These are phyloP conservation scores for Paramecium pentaurelia DNA, from an alignment of 73 alveolate genomes.

Conservation along the genomic window DNA sequence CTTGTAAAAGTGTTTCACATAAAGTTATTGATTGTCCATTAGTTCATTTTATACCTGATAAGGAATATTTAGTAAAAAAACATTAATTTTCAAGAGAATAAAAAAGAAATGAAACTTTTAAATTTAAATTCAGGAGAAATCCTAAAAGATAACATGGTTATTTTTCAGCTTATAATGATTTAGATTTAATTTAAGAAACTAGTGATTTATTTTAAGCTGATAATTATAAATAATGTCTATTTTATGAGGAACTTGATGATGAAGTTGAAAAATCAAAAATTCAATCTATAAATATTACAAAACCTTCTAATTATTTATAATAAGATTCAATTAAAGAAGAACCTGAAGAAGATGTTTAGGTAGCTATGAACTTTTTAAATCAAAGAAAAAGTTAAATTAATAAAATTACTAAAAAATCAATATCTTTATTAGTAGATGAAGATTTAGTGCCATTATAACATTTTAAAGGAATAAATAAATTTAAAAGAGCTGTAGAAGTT, in stretches of 20 bases:
- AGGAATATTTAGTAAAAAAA: background rate
- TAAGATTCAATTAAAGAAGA: background rate
- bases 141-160: background rate
- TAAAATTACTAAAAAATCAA: background rate
- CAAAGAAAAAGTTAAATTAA: background rate
- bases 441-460: background rate
- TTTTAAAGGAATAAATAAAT: background rate
- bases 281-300: background rate
- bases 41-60: constrained; percentile 37
- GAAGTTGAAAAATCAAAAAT: background rate
- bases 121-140: background rate
- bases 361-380: background rate
- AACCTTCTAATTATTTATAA: background rate
- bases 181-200: background rate
- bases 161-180: background rate
- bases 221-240: background rate
- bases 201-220: background rate
- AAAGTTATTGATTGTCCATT: constrained; percentile 41
- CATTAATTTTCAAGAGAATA: background rate
- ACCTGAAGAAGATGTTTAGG: background rate
- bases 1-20: constrained; percentile 8
- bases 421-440: background rate
- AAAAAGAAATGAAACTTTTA: background rate
- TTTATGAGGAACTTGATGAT: background rate
- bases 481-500: constrained; percentile 17